phyloP scores from a whole-genome alignment of 768 basidiomycete genomes.

The Boletus rubroflammeus region DNA sequence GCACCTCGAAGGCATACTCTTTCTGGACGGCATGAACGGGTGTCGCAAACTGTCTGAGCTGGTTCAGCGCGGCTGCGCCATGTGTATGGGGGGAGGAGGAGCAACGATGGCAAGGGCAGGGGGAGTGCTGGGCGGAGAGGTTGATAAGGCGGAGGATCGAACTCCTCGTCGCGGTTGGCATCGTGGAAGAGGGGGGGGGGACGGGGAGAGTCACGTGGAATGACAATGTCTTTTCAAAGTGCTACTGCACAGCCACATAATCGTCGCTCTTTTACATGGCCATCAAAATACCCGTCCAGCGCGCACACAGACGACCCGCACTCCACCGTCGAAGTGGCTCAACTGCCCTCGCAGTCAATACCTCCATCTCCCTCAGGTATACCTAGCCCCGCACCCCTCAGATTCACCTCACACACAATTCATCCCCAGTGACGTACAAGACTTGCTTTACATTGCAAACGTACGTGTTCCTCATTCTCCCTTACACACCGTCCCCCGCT shows the following conservation, averaged over 20 bases:
- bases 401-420: constrained; percentile 21
- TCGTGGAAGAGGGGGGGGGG: constrained; percentile 2
- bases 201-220: constrained; percentile 4
- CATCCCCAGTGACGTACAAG: constrained; percentile 57
- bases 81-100: constrained; percentile 37
- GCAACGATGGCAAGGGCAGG: constrained; percentile 79
- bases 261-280: constrained; percentile 33
- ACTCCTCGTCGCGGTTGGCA: constrained; percentile 51
- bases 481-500: background rate
- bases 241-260: constrained; percentile 15
- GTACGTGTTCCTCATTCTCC: constrained; percentile 39
- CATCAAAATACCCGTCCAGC: constrained; percentile 45
- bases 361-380: constrained; percentile 24
- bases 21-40: constrained; percentile 70
- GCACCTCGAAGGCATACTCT: constrained; percentile 90
- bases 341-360: constrained; percentile 11
- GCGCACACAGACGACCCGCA: constrained; percentile 34
- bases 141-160: constrained; percentile 72
- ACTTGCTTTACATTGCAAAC: constrained; percentile 76
- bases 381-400: background rate
- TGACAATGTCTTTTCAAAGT: background rate
- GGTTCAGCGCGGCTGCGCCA: constrained; percentile 47
- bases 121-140: constrained; percentile 60
- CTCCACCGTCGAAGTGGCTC: constrained; percentile 39
- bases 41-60: constrained; percentile 71